Evolutionary conservation across 129 eudicot genomes (phyloP).

Genomic region (Flaveria bidentis): DNA sequence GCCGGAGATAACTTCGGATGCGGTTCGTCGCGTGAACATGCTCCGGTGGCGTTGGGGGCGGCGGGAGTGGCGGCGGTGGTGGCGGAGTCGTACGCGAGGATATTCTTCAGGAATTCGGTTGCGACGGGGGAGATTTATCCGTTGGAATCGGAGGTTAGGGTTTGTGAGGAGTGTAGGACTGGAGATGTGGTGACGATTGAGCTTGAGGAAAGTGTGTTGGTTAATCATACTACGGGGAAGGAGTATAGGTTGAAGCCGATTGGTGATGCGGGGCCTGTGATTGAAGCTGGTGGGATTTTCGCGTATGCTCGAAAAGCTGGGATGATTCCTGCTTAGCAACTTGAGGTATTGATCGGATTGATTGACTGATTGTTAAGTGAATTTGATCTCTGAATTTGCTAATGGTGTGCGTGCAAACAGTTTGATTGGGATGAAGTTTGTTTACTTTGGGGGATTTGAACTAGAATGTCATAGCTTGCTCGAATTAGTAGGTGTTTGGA

Average conservation of each 20-base stretch:
- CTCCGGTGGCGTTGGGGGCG: constrained; percentile 93
- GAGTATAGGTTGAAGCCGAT: constrained; percentile 83
- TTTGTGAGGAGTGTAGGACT: constrained; percentile 87
- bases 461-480: background rate
- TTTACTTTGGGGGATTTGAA: background rate
- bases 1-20: constrained; percentile 94
- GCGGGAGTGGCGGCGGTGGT: constrained; percentile 87
- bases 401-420: background rate
- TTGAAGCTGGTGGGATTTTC: constrained; percentile 96
- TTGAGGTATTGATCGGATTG: background rate
- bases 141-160: constrained; percentile 75
- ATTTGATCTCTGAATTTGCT: background rate
- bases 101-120: constrained; percentile 88
- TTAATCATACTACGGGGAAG: constrained; percentile 88
- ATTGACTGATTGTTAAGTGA: background rate
- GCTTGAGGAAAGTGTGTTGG: constrained; percentile 58
- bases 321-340: constrained; percentile 69
- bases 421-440: background rate
- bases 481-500: background rate
- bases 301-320: constrained; percentile 91
- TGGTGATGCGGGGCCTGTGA: constrained; percentile 98
- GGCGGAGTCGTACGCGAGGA: constrained; percentile 96
- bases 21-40: constrained; percentile 95
- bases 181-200: constrained; percentile 88
- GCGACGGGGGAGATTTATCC: constrained; percentile 94